A percentile compares a stretch with the other conserved stretches of the same genome.
phyloP scores from a whole-genome alignment of 2,329 filamentous ascomycete species.

The Colletotrichum sojae region DNA sequence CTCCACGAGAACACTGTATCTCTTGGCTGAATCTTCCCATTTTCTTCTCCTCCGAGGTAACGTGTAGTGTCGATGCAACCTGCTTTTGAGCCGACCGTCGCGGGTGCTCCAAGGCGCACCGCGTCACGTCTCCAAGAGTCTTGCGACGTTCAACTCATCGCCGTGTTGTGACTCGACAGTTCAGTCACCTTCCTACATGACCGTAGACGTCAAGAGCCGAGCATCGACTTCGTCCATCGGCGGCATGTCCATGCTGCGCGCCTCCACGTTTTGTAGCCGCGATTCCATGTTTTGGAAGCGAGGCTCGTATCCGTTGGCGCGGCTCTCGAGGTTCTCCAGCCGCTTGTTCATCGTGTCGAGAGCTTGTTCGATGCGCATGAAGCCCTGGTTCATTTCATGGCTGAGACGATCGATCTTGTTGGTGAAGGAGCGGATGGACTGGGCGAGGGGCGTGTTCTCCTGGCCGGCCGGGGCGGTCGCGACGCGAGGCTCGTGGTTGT shows the following conservation, averaged over 20 bases:
- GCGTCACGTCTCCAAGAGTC: too few species aligned
- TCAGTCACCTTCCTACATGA: slow-evolving; percentile 55
- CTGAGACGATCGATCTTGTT: slow-evolving; percentile 73
- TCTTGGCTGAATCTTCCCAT: slow-evolving; percentile 18
- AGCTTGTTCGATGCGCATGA: slow-evolving; percentile 64
- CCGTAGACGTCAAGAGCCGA: slow-evolving; percentile 58
- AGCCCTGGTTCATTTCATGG: slow-evolving; percentile 69
- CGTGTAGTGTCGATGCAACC: slow-evolving; percentile 2
- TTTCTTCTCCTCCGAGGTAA: background rate
- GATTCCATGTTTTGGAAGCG: slow-evolving; percentile 61
- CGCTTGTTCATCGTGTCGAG: slow-evolving; percentile 68
- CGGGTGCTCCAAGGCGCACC: too few species aligned
- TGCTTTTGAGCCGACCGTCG: background rate
- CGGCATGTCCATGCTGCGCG: slow-evolving; percentile 44
- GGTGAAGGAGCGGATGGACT: slow-evolving; percentile 69
- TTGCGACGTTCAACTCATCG: background rate
- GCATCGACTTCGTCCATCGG: slow-evolving; percentile 62
- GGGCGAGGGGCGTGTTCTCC: slow-evolving; percentile 70
- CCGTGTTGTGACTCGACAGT: background rate
- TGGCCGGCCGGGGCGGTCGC: slow-evolving; percentile 68
- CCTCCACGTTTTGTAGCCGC: slow-evolving; percentile 58
- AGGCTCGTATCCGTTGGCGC: slow-evolving; percentile 58
- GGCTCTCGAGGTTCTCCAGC: slow-evolving; percentile 67
- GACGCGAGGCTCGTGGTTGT: slow-evolving; percentile 73
- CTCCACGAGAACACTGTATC: slow-evolving; percentile 3